These are phyloP conservation scores for Elsinoe arachidis DNA, from an alignment of 2,329 filamentous ascomycete genomes.

Conservation along the genomic window DNA sequence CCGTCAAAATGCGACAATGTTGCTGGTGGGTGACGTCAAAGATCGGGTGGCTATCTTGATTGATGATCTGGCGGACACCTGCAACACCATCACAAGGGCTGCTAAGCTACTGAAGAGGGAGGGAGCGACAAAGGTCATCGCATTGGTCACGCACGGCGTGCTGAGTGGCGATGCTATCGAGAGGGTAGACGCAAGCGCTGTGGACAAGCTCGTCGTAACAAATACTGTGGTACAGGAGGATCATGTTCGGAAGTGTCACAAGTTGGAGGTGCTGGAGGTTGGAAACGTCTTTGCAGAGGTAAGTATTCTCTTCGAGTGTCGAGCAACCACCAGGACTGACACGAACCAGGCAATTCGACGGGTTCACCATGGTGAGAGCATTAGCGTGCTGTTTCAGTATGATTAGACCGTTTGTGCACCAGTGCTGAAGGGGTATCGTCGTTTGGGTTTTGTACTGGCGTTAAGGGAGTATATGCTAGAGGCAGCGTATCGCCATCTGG, in stretches of 20 bases:
- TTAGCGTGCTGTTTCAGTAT: slow-evolving; percentile 88
- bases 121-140: slow-evolving; percentile 79
- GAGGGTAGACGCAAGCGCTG: slow-evolving; percentile 81
- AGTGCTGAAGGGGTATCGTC: background rate
- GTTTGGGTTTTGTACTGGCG: background rate
- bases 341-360: slow-evolving; percentile 65
- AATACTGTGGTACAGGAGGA: slow-evolving; percentile 89
- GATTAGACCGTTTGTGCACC: slow-evolving; percentile 41
- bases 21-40: slow-evolving; percentile 80
- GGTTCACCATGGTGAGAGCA: slow-evolving; percentile 95
- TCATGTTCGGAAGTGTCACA: slow-evolving; percentile 67
- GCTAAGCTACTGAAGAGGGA: slow-evolving; percentile 96
- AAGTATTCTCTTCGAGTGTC: slow-evolving; percentile 18
- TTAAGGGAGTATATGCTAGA: too few relatives aligned
- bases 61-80: slow-evolving; percentile 91
- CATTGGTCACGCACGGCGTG: slow-evolving; percentile 88
- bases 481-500: too few relatives aligned
- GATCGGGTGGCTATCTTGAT: slow-evolving; percentile 80
- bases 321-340: background rate
- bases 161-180: slow-evolving; percentile 92
- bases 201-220: slow-evolving; percentile 91
- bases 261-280: slow-evolving; percentile 86
- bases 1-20: slow-evolving; percentile 75
- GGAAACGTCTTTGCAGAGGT: slow-evolving; percentile 84
- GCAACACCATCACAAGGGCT: slow-evolving; percentile 91